Percentiles rank a stretch among this genome's conserved stretches.
Conservation (phyloP, 768 basidiomycete genomes). For the Phlebiopsis gigantea region DNA sequence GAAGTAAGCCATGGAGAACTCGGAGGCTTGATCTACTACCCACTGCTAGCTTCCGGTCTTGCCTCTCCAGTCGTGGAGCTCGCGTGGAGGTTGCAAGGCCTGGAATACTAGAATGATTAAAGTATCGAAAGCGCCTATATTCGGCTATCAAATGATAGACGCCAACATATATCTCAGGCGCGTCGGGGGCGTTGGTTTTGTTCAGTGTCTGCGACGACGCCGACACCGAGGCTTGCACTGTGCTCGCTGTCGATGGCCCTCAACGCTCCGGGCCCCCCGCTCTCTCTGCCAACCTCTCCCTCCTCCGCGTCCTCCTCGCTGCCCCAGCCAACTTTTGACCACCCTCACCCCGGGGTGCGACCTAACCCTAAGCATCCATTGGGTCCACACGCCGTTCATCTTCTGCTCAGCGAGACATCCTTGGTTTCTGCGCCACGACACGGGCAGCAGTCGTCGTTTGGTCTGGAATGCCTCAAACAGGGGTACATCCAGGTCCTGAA, state of each 20-base stretch:
- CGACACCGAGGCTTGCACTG: not conserved
- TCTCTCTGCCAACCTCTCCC: slow-evolving; percentile 22
- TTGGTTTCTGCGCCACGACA: slow-evolving; percentile 16
- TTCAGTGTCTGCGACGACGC: not conserved
- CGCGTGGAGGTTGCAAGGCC: too few relatives aligned
- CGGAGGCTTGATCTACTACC: too few relatives aligned
- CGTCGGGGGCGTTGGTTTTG: not conserved
- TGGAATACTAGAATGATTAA: too few relatives aligned
- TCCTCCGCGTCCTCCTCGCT: slow-evolving; percentile 27
- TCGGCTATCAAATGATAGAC: too few relatives aligned
- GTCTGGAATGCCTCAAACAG: not conserved
- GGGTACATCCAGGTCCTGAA: slow-evolving; percentile 10
- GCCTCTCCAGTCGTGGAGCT: too few relatives aligned
- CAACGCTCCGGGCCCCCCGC: slow-evolving; percentile 47
- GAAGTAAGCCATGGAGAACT: too few relatives aligned
- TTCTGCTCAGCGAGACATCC: slow-evolving; percentile 20
- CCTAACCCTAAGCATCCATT: slow-evolving; percentile 56
- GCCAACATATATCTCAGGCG: too few relatives aligned
- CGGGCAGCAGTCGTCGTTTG: slow-evolving; percentile 8
- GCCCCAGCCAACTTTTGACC: slow-evolving; percentile 45
- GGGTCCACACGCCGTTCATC: slow-evolving; percentile 28
- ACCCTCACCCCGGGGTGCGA: slow-evolving; percentile 41
- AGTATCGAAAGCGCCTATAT: too few relatives aligned
- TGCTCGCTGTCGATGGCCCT: slow-evolving; percentile 26
- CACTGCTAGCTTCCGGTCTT: too few relatives aligned